Evolutionary conservation across 2,329 filamentous ascomycete genomes (phyloP), one percentile per base, ranked within the genome.

Genomic region (Dendryphion nanum): DNA sequence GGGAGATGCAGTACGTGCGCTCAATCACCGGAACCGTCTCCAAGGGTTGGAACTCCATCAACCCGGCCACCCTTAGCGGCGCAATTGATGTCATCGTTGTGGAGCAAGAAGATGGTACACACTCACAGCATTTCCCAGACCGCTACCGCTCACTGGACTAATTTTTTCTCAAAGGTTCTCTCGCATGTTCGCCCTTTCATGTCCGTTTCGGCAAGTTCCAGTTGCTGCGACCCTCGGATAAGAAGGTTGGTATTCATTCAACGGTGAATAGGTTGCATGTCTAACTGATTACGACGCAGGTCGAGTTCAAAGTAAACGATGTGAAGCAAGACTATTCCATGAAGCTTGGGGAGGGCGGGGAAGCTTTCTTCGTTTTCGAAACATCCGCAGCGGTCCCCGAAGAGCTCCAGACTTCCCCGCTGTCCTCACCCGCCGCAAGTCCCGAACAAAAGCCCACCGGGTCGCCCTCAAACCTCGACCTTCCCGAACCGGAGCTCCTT

Each of bases 181-280:
- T 97, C 41, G 83, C 85, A 50, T 98, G 93, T 71, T 97, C 91
- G 18, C 93, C 93, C 34, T 98, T 98, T 69, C 93, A 98, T 67
- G 93, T 98, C 50, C 89, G 93, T 57, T 98, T 98, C 68, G 93
- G 93, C 67, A 98, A 98, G 72, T 97, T 97, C 73, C 95, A 91
- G 43, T 77, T 98, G 26, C 73, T 98, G 58, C 86, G 93, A 16
- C 93, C 93, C 0, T 96, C 84, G 43, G 93, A 98, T 69, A 98
- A 98, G 72, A 98, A 97, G 79, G 72, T 72, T 61, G 14, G 20
- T 7, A 6, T 29, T 16, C 15, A 13, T 31, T 36, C 12, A 8
- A 7, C 3, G 8, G 13, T 14, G 34, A 4, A 26, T 8, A 26
- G n/a, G 14, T 13, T 12, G 19, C 17, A 17, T 10, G 4, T 19